Base-by-base conservation (phyloP, 2,329 filamentous ascomycete genomes). In the Beauveria brongniartii region DNA sequence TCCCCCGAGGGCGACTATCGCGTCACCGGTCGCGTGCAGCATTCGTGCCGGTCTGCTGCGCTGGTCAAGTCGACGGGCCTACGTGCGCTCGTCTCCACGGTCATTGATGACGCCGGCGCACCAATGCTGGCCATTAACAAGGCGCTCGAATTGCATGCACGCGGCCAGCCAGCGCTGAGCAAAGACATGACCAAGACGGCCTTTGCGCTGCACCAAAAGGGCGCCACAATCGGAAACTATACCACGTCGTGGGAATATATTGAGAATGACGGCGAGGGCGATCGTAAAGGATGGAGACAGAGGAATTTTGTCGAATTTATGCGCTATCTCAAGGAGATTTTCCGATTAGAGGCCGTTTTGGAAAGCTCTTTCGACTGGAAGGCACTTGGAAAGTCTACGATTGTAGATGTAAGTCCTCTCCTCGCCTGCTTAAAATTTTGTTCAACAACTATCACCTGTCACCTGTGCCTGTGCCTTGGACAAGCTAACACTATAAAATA, bases 261-360 rank as follows among this genome's bases (percentile, higher is more conserved):
- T 5, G 74, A 77, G 65, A 74, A 74, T 34, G 74, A 77, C 48
- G 74, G 74, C 22, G 71, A 72, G 47, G 75, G 73, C 0, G 70
- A 74, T 18, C 67, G 61, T 5, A 70, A 73, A 61, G 75, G 75
- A 2, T 77, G 71, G 71, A 64, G 74, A 5, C 71, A 73, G 66
- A 68, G 69, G 40, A 74, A 72, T 56, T 77, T 77, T 63, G 72
- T 73, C 53, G 68, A 72, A 58, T 75, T 74, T 53, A 77, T 76
- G 75, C 64, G 64, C 34, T 75, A 75, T 55, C 57, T 75, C 60
- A 75, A 74, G 61, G 73, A 74, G 34, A 74, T 75, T 40, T 75
- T 76, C 66, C 69, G 67, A 5, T 66, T 75, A 1, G 72, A 75
- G 61, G 67, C 67, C 3, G 61, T 73, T 20, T 68, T 77, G 3